Base-by-base conservation (phyloP, 345 rosid genomes). In the Diplotaxis tenuifolia region DNA sequence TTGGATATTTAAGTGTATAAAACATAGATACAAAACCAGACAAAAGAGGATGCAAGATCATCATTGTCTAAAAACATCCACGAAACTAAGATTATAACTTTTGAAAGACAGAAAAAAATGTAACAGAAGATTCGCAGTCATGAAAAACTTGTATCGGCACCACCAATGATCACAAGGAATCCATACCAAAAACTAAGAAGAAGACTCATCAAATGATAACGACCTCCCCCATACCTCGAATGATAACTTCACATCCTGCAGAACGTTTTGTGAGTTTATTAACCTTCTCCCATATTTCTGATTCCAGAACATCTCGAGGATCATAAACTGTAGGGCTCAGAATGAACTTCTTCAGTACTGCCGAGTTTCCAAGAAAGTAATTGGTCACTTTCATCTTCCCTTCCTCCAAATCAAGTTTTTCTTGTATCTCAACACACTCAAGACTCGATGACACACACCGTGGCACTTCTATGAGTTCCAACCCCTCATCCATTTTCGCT, bases 311-410 rank as follows among this genome's bases (percentile, higher is more conserved):
- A 21, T 2, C 0, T n/a, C 15, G 50, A 40, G 52, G 23, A 32
- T 9, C 5, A 40, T 40, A 7, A 2, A 6, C 12, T 6, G 1
- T 5, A 5, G 59, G 19, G 32, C 52, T 45, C 28, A 74, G 6
- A 15, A 4, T 7, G 21, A 65, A 28, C 58, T 66, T 45, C 60
- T 56, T 45, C 25, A 73, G 77, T 5, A 73, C 49, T n/a, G 34
- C 4, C n/a, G 71, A 18, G 59, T 73, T 73, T 29, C 56, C 36
- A 31, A 57, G 66, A 57, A 73, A 73, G 71, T 65, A 74, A 7
- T 50, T 49, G 0, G 28, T 50, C 19, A 28, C 7, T 40, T 40
- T 42, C 49, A 34, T 38, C 16, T 73, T 63, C 4, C 45, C 32
- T 56, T 40, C 69, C 6, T 52, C 29, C 68, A 27, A 22, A 0